These are phyloP conservation scores for Vanderwaltozyma yarrowii DNA, from an alignment of 805 yeast genomes.

Conservation along the genomic window DNA sequence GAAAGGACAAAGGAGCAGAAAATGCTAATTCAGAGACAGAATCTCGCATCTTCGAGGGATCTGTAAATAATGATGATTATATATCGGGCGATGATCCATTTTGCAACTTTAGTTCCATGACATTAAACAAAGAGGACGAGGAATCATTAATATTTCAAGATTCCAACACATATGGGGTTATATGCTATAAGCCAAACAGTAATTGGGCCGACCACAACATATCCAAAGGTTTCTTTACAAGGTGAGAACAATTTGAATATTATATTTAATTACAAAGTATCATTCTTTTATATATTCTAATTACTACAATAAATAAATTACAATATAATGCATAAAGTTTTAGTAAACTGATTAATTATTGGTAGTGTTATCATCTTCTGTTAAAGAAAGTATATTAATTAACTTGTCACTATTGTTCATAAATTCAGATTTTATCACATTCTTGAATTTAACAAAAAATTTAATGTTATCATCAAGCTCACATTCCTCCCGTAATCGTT, in stretches of 20 bases:
- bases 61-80: conserved; percentile 26
- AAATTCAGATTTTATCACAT: not conserved
- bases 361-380: too few species aligned
- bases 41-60: conserved; percentile 24
- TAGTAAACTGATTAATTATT: too few species aligned
- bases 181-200: conserved; percentile 32
- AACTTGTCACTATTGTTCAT: not conserved
- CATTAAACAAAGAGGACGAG: conserved; percentile 64
- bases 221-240: conserved; percentile 1
- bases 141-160: conserved; percentile 41
- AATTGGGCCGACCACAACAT: conserved; percentile 22
- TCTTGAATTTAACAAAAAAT: too few species aligned
- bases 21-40: conserved; percentile 10
- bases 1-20: conserved; percentile 12
- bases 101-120: conserved; percentile 73
- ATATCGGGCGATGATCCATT: conserved; percentile 58
- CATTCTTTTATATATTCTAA: too few species aligned
- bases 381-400: not conserved
- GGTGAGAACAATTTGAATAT: not conserved
- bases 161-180: conserved; percentile 33
- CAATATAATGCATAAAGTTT: too few species aligned
- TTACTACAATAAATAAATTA: too few species aligned
- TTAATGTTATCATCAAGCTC: not conserved
- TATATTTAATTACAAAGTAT: too few species aligned
- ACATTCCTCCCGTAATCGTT: conserved; percentile 9